Base-by-base conservation (phyloP, 108 stramenopile species). In the Halocafeteria seosinensis region DNA sequence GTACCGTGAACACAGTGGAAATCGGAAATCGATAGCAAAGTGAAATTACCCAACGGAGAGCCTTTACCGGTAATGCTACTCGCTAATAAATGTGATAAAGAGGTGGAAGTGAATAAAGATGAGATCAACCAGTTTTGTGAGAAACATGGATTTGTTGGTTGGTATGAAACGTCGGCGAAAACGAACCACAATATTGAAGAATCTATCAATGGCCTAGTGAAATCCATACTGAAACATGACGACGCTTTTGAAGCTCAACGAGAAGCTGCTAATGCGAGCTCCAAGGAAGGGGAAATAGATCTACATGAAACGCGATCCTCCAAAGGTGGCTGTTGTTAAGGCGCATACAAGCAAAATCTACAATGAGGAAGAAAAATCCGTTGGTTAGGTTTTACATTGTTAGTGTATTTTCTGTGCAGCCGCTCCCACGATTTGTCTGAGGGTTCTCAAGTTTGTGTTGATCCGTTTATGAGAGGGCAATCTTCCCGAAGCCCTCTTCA, bases 41-140 rank as follows among this genome's bases (percentile, higher is more conserved):
- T 67, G 23, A 62, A 52, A 12, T 63, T 76, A 1, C 75, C 73
- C 28, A 71, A 74, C 25, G 75, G 73, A n/a, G 23, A 51, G 32
- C 66, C 70, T 25, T 34, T 76, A 50, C 75, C 75, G 0, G 71
- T 65, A 5, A 32, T 74, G 1, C 67, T 76, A 17, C 50, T 71
- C 1, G 73, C 63, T 1, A 76, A 76, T 61, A 76, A 76, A 71
- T 8, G 59, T 25, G 60, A 61, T 50, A 52, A 51, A 1, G 25
- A 23, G 11, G 25, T 25, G 38, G 34, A 9, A 37, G 4, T 25
- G 29, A 28, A 29, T 30, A 38, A 3, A 4, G 61, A 23, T 1
- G 60, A 62, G 21, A 6, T 50, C 17, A 34, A 68, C 30, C 62
- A 31, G 1, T 68, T 50, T n/a, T 62, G 61, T 51, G 25, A 5